Evolutionary conservation across 2,329 filamentous ascomycete species (phyloP).

Genomic region (Fusarium equiseti): DNA sequence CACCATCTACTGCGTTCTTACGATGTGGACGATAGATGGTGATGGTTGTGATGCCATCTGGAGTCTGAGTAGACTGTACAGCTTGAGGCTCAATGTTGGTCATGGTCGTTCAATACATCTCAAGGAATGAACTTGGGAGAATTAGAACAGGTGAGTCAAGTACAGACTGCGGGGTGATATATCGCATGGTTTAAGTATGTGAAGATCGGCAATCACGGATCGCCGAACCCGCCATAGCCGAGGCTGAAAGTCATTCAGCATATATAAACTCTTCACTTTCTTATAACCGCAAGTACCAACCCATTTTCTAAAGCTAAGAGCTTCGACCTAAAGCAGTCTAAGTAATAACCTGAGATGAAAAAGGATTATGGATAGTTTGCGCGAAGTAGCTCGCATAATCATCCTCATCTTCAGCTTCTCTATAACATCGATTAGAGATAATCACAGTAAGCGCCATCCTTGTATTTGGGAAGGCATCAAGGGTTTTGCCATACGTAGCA

Average conservation of each 20-base stretch:
- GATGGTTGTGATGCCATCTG: slow-evolving; percentile 20
- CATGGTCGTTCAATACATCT: neutral
- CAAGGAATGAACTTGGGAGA: neutral
- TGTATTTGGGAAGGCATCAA: too few species aligned
- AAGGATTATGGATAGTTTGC: neutral
- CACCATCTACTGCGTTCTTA: slow-evolving; percentile 14
- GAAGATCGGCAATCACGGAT: neutral
- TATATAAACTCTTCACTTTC: accelerated
- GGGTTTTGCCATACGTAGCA: accelerated
- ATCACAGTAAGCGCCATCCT: too few species aligned
- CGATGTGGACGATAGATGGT: slow-evolving; percentile 12
- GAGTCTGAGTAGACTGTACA: slow-evolving; percentile 4
- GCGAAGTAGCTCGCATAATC: neutral
- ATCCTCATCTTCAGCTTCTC: too few species aligned
- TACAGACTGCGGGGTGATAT: neutral
- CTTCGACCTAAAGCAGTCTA: accelerated
- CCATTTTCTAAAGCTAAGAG: neutral
- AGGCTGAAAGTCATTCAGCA: neutral
- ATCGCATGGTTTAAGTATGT: neutral
- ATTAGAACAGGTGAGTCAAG: too few species aligned
- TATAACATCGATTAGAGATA: too few species aligned
- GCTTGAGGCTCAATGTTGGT: neutral
- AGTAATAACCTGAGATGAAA: too few species aligned
- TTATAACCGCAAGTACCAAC: accelerated
- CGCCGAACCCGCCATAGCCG: neutral